Evolutionary conservation across 1,284 basidiomycete genomes (phyloP), one percentile per base, ranked within the genome.

Genomic region (Cutaneotrichosporon spelunceum): DNA sequence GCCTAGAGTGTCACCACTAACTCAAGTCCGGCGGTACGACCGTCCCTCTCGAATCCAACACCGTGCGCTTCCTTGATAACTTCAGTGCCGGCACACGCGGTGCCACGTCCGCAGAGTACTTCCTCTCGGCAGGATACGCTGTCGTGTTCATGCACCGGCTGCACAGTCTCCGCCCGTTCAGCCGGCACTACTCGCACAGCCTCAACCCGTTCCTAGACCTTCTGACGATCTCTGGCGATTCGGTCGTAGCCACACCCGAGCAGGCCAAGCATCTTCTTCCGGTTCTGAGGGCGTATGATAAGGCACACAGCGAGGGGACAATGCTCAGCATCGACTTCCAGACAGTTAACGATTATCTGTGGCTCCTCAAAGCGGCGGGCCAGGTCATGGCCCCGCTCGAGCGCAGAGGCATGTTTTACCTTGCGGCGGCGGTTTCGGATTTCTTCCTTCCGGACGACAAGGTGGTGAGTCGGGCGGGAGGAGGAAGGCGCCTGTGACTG

Each of bases 81-180:
- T 99, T 98, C 79, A 96, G 93, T 76, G 96, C 96, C 58, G 94
- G 90, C 56, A 99, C 96, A 16, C 85, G 95, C 74, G 95, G 96
- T 39, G 92, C 96, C 30, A 94, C 95, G 0, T 98, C 94, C 4
- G 95, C 95, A 1, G 95, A 99, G 79, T 97, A 99, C 82, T 97
- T 99, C 77, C 84, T 99, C 60, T 85, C 77, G 5, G 87, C 89
- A 2, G 90, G 89, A 65, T 99, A 99, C 81, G 93, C 94, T 24
- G 96, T 99, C 75, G 94, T 99, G 72, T 99, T 99, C 80, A 89
- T 99, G 86, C 93, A 97, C 79, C 84, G 95, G 10, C 92, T 96
- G 77, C 95, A 97, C 82, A 96, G 93, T 68, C 86, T 99, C 36
- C 91, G 95, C 67, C 95, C 96, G 0, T 99, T 94, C 82, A 94